Evolutionary conservation across 2,329 filamentous ascomycete genomes (phyloP), one percentile per base, ranked within the genome.

Genomic region (Cladophialophora chaetospira): DNA sequence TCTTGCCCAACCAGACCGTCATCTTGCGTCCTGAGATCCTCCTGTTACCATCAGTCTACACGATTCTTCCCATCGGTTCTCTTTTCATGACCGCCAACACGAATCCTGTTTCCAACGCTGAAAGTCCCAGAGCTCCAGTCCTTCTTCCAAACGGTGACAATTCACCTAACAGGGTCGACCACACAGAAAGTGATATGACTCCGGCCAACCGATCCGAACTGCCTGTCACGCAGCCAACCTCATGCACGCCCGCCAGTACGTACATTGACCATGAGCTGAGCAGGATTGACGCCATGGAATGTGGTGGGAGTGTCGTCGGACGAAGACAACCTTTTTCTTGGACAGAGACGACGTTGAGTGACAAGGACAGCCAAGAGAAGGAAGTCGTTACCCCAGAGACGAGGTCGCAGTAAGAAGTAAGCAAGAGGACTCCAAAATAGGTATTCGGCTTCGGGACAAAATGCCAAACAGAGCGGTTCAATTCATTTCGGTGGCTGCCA

Each of bases 1-100:
- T 59, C 23, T 3, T 60, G 25, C 51, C 47, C 25, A 43, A 38
- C 11, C 38, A 46, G 25, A 53, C 26, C 23, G 38, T 25, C 8
- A 19, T 44, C 6, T 33, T 55, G n/a, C 49, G 55, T 4, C 57
- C 60, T 3, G 53, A 52, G 19, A 47, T 57, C 46, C 54, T 62
- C 36, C 50, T 62, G 21, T 35, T 62, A 13, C 60, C 60, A 9
- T 52, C 60, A 3, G 57, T 62, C 46, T 62, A 60, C 43, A 25
- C 60, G 26, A 60, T 60, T 25, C 53, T 62, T 4, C 60, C 60
- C 10, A 42, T 62, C 31, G 60, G 57, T 33, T 57, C 60, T 4
- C 57, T 62, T 31, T 62, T 62, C 60, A 57, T 62, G 57, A 62
- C 57, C 10, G 54, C 60, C 51, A 57, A 59, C 28, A 47, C 57